Base-by-base conservation (phyloP, 345 rosid species). In the Arabidopsis suecica region DNA sequence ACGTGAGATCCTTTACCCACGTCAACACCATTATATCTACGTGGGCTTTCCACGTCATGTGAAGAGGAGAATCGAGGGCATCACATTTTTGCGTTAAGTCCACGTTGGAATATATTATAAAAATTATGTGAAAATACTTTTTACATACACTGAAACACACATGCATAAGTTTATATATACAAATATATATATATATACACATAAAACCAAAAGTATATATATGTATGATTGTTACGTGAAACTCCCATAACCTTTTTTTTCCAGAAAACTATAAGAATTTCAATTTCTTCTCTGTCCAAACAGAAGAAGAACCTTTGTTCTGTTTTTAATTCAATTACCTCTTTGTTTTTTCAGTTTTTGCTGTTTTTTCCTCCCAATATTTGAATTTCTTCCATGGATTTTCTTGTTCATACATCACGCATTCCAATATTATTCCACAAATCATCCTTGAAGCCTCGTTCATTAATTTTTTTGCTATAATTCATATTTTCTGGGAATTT, bases 211-310 rank as follows among this genome's bases (percentile, higher is more conserved):
- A 65, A 65, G 64, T 71, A 71, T 72, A 78, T 71, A 75, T 59
- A 65, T 40, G 45, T 49, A 41, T 30, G 61, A 71, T 78, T 44
- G 81, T 72, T 78, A 78, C 69, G 57, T 58, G 51, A 77, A 78
- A 78, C 81, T 78, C 77, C 72, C 81, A 72, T 78, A 78, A 72
- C 57, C 58, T 76, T 3, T 33, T 25, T 13, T 63, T 5, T 1
- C 65, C 42, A 61, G 40, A 68, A 68, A 68, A 33, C 57, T 51
- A 18, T 30, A 32, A 61, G 34, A 76, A 44, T 60, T 61, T 50
- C 5, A 57, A 57, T 71, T 58, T 78, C 36, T 65, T 72, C 56
- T 59, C 67, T 78, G 68, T 65, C 62, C 32, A 71, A 77, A 65
- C 77, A 71, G 72, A 71, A 78, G 72, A 71, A 78, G 53, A 71